Evolutionary conservation across 2,329 filamentous ascomycete species (phyloP).

Genomic region (Truncatella angustata): DNA sequence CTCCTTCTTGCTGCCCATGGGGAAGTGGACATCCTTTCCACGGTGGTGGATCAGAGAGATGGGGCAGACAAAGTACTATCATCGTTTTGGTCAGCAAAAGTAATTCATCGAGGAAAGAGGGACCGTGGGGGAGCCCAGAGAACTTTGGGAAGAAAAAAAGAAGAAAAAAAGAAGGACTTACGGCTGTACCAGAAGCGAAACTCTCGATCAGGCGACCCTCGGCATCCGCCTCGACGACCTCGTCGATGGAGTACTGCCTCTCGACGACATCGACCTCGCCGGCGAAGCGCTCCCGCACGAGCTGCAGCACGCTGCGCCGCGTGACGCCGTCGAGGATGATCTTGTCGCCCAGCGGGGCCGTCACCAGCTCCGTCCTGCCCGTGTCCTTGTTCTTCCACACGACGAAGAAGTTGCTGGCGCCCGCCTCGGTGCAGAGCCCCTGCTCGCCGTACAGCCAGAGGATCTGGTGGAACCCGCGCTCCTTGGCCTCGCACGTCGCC

Average conservation of each 20-base stretch:
- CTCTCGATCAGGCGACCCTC: conserved; percentile 81
- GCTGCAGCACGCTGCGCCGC: conserved; percentile 73
- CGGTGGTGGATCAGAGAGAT: conserved; percentile 68
- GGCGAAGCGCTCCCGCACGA: conserved; percentile 62
- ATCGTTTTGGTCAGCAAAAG: conserved; percentile 13
- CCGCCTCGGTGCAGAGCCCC: conserved; percentile 82
- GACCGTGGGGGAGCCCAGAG: no score
- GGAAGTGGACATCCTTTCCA: conserved; percentile 60
- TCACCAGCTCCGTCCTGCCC: conserved; percentile 69
- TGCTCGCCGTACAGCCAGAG: conserved; percentile 88
- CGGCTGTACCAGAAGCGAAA: conserved; percentile 84
- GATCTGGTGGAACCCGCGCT: conserved; percentile 79
- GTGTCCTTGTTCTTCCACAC: conserved; percentile 67
- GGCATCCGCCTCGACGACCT: conserved; percentile 67
- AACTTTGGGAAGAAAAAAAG: background rate
- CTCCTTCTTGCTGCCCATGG: conserved; percentile 53
- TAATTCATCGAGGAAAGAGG: no score
- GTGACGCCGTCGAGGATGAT: conserved; percentile 89
- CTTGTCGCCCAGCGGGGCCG: conserved; percentile 77
- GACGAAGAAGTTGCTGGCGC: conserved; percentile 89
- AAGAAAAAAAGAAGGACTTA: conserved; percentile 43
- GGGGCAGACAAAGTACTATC: conserved; percentile 67
- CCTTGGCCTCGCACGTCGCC: conserved; percentile 72
- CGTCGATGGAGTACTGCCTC: conserved; percentile 77
- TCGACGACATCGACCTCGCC: conserved; percentile 71